Evolutionary conservation across 257 asterid genomes (phyloP), one percentile per base, ranked within the genome.

Genomic region (Ilex aquifolium): DNA sequence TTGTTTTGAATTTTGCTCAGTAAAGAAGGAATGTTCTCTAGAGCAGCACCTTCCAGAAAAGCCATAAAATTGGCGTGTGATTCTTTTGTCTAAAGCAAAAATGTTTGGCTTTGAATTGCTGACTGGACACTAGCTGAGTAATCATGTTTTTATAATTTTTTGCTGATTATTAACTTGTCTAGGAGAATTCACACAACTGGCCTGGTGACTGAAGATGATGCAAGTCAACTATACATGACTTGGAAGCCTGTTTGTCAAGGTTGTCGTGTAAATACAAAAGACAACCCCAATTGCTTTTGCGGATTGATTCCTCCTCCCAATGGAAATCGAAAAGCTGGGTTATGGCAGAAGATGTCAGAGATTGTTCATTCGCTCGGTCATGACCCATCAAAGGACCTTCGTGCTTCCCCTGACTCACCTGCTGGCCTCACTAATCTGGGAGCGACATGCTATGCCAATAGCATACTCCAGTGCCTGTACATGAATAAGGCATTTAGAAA

Each of bases 381-480:
- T 12, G 96, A 92, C 68, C 97, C 96, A 5, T 77, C 84, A 7
- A 63, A 44, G 66, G 90, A 89, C 77, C 81, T 83, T 52, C 99
- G 99, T 32, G 81, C 80, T 39, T 89, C 95, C 57, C 77, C 84
- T 10, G 64, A 70, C 44, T 82, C 91, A 56, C 99, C 99, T 10
- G 97, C 99, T 32, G 99, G 99, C 42, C 95, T 92, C 67, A 92
- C 97, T 60, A 92, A 92, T 81, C 85, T 92, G 62, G 99, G 99
- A 42, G 99, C 99, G 7, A 92, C 99, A 67, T 92, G 99, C 85
- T 92, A 92, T 78, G 99, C 99, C 49, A 92, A 92, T 75, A 92
- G 99, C 80, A 92, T 92, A 60, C 83, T 92, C 64, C 99, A 92
- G 65, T 92, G 92, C 73, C 75, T 92, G 49, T 92, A 83, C 76